A percentile compares a stretch with the other conserved stretches of the same genome.
Evolutionary conservation across 768 basidiomycete genomes (phyloP).

Genomic region (Lactarius quietus): DNA sequence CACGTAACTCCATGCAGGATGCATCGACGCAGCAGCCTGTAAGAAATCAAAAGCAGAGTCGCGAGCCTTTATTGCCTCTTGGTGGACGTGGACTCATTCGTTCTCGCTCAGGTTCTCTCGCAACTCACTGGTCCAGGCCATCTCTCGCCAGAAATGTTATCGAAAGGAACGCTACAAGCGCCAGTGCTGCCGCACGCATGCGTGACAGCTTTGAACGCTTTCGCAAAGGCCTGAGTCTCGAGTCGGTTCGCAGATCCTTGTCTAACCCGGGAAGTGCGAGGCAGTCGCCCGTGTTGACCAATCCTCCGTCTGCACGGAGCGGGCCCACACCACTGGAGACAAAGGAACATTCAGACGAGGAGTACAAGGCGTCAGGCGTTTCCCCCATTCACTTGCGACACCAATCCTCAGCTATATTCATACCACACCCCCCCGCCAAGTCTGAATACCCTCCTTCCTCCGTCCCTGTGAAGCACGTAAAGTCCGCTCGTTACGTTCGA

Average conservation of each 20-base stretch:
- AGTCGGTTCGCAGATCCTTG: conserved; percentile 30
- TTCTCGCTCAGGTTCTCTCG: conserved; percentile 23
- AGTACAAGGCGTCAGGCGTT: conserved; percentile 21
- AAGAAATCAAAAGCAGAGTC: conserved; percentile 53
- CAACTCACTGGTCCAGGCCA: conserved; percentile 30
- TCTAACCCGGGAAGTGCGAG: conserved; percentile 24
- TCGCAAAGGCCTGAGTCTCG: conserved; percentile 46
- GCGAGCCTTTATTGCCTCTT: conserved; percentile 69
- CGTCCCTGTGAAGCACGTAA: conserved; percentile 32
- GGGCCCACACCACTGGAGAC: conserved; percentile 21
- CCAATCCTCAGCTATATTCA: conserved; percentile 16
- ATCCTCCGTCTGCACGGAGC: conserved; percentile 19
- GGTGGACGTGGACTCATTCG: conserved; percentile 35
- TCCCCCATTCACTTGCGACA: conserved; percentile 17
- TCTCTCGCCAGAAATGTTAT: conserved; percentile 29
- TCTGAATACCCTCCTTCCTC: conserved; percentile 32
- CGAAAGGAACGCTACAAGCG: conserved; percentile 31
- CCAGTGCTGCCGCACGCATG: conserved; percentile 38
- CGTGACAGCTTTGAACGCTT: conserved; percentile 61
- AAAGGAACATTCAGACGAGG: conserved; percentile 21
- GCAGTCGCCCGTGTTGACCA: conserved; percentile 21
- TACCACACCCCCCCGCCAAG: conserved; percentile 24
- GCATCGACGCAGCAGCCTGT: conserved; percentile 35
- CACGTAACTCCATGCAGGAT: conserved; percentile 30
- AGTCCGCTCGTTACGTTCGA: conserved; percentile 43